Evolutionary conservation across 1,284 basidiomycete genomes (phyloP).

Genomic region (Leucoagaricus sp.): DNA sequence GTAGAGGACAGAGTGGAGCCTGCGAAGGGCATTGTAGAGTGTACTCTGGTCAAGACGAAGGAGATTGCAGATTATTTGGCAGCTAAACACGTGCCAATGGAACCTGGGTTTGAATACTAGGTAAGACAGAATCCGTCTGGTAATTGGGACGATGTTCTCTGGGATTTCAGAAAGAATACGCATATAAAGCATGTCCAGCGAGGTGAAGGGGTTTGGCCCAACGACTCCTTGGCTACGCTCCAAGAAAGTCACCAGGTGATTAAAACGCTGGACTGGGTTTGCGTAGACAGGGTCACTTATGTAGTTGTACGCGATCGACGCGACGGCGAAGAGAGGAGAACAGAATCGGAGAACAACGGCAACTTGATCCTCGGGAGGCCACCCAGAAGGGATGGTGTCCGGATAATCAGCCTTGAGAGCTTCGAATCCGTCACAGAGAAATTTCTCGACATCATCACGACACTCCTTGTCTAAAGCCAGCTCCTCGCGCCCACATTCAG

Average conservation of each 20-base stretch:
- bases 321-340: not conserved
- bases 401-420: not conserved
- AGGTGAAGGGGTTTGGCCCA: not conserved
- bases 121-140: not conserved
- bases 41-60: conserved; percentile 2
- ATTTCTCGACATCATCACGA: not conserved
- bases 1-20: conserved; percentile 1
- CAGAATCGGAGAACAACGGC: not conserved
- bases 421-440: not conserved
- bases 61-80: conserved; percentile 3
- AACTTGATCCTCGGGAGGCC: not conserved
- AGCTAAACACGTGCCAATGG: not conserved
- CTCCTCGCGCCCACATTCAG: not conserved
- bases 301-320: not conserved
- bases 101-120: too few relatives aligned
- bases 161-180: not conserved
- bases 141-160: not conserved
- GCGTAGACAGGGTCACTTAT: not conserved
- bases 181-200: not conserved
- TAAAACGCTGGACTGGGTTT: not conserved
- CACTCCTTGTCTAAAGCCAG: not conserved
- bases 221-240: too few relatives aligned
- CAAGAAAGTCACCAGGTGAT: not conserved
- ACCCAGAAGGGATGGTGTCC: not conserved
- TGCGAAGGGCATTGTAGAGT: conserved; percentile 1